These are phyloP conservation scores for Coniferiporia weirii DNA, from an alignment of 1,284 basidiomycete species.

Conservation along the genomic window DNA sequence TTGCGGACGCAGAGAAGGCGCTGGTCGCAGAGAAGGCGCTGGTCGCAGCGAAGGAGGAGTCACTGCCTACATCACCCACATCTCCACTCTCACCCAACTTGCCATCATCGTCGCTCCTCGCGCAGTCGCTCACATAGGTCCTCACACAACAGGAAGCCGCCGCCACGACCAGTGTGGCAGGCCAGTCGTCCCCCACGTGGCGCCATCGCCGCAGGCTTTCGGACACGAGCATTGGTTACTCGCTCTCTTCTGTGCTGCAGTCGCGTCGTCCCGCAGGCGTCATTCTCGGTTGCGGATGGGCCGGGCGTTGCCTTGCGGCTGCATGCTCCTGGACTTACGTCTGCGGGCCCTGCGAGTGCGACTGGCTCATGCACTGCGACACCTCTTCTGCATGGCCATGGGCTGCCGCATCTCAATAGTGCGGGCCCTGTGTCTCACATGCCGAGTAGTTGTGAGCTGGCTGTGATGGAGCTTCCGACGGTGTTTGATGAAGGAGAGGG, in stretches of 20 bases:
- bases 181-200: conserved; percentile 13
- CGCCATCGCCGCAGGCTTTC: conserved; percentile 46
- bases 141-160: conserved; percentile 15
- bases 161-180: background rate
- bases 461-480: conserved; percentile 35
- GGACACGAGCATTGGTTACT: conserved; percentile 52
- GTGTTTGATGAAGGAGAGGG: conserved; percentile 43
- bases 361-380: conserved; percentile 29
- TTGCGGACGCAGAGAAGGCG: conserved; percentile 14
- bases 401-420: background rate
- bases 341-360: conserved; percentile 48
- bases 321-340: conserved; percentile 48
- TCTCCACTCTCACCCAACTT: background rate
- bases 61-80: background rate
- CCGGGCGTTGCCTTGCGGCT: conserved; percentile 36
- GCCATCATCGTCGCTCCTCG: conserved; percentile 3
- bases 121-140: conserved; percentile 14
- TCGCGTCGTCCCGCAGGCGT: conserved; percentile 62
- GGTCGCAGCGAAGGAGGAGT: conserved; percentile 10
- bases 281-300: conserved; percentile 30
- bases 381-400: conserved; percentile 11
- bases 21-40: too few relatives aligned
- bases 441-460: conserved; percentile 4
- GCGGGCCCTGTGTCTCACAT: conserved; percentile 3
- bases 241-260: conserved; percentile 56